A percentile compares a stretch with the other conserved stretches of the same genome.
Evolutionary conservation across 495 filamentous ascomycete genomes (phyloP).

Genomic region (Cetradonia linearis): DNA sequence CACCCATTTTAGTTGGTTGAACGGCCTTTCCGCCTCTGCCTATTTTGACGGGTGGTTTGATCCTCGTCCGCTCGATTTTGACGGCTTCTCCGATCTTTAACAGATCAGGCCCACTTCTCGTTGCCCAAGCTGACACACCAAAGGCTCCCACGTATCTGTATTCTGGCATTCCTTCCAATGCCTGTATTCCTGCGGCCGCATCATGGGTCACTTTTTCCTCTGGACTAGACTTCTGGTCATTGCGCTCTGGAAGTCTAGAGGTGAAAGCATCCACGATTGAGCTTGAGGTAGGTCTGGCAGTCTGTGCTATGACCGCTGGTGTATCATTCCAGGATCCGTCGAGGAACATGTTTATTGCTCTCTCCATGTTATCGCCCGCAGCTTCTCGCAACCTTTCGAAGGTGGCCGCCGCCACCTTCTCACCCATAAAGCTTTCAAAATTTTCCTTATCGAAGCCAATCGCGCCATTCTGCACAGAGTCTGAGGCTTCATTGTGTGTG

Average conservation of each 20-base stretch:
- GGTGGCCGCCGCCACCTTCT: slow-evolving; percentile 43
- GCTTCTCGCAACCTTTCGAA: slow-evolving; percentile 44
- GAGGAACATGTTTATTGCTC: slow-evolving; percentile 76
- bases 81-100: slow-evolving; percentile 69
- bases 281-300: slow-evolving; percentile 9
- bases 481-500: neutral
- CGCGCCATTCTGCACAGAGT: neutral
- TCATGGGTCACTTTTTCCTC: neutral
- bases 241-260: slow-evolving; percentile 10
- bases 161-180: slow-evolving; percentile 39
- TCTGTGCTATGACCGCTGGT: neutral
- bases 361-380: slow-evolving; percentile 53
- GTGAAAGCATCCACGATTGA: slow-evolving; percentile 17
- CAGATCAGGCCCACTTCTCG: slow-evolving; percentile 65
- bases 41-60: slow-evolving; percentile 47
- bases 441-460: slow-evolving; percentile 54
- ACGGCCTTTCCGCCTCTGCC: slow-evolving; percentile 41
- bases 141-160: slow-evolving; percentile 82
- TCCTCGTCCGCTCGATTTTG: slow-evolving; percentile 77
- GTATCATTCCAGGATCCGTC: slow-evolving; percentile 80
- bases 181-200: neutral
- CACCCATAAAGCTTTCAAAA: slow-evolving; percentile 63
- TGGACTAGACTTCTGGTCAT: neutral
- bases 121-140: slow-evolving; percentile 85
- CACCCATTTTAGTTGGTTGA: slow-evolving; percentile 30